Evolutionary conservation across 2,329 filamentous ascomycete species (phyloP).

Genomic region (Phoma sp.): DNA sequence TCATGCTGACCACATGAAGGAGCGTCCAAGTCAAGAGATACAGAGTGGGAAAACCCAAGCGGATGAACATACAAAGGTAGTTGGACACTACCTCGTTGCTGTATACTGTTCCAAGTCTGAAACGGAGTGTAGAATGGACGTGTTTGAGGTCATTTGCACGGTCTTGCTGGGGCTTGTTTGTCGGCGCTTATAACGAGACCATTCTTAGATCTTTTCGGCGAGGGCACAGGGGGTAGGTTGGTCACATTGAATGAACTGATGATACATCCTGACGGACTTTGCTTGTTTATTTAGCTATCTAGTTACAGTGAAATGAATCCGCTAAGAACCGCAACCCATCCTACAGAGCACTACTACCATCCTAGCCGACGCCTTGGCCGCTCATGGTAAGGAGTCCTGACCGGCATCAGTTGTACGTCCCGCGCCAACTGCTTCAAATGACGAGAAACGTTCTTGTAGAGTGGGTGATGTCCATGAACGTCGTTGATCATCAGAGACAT

Average conservation of each 20-base stretch:
- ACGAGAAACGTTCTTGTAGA: not conserved
- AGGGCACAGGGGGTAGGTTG: too few species aligned
- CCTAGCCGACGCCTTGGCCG: not conserved
- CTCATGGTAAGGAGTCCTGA: not conserved
- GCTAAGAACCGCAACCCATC: not conserved
- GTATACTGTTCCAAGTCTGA: not conserved
- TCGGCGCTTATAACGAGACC: not conserved
- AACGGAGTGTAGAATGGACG: not conserved
- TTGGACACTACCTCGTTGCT: not conserved
- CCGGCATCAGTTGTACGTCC: constrained; percentile 1
- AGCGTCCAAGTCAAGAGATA: not conserved
- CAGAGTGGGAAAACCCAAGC: not conserved
- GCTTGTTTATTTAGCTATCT: not conserved
- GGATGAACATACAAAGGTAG: not conserved
- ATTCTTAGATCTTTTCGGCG: not conserved
- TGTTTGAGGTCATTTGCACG: not conserved
- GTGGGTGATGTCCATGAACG: not conserved
- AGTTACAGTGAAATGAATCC: not conserved
- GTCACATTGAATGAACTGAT: too few species aligned
- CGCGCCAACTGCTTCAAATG: constrained; percentile 3
- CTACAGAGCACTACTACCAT: not conserved
- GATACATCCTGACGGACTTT: not conserved
- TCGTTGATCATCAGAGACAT: constrained; percentile 1
- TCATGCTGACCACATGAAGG: not conserved
- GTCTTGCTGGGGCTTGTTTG: not conserved